Evolutionary conservation across 106 monocot genomes (phyloP).

Genomic region (Allium cepa): DNA sequence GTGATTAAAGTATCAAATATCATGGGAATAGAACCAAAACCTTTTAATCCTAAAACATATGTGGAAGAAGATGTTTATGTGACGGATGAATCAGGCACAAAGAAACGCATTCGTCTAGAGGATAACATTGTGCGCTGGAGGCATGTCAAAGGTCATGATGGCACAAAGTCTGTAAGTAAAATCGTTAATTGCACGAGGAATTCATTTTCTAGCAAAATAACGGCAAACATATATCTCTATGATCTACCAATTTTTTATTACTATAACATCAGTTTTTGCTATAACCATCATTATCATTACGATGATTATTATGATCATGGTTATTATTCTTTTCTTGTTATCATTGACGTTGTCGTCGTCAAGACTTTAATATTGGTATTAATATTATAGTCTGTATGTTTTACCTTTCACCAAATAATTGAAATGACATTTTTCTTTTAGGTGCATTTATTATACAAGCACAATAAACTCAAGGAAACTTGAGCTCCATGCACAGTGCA

Average conservation of each 20-base stretch:
- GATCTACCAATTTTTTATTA: not conserved
- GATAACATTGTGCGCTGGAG: conserved; percentile 99
- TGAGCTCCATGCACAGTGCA: no score
- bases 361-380: no score
- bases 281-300: not conserved
- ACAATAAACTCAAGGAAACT: no score
- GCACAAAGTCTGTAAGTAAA: conserved; percentile 60
- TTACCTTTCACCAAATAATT: no score
- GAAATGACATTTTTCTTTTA: no score
- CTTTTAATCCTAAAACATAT: conserved; percentile 92
- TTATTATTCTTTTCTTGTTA: no score
- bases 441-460: no score
- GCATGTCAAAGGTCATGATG: conserved; percentile 71
- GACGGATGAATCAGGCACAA: conserved; percentile 83
- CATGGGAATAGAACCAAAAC: conserved; percentile 92
- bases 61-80: conserved; percentile 96
- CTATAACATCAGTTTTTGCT: not conserved
- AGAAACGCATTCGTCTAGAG: conserved; percentile 90
- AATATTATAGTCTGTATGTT: no score
- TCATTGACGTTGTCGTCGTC: no score
- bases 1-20: conserved; percentile 95
- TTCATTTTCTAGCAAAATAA: no score
- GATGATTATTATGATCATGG: not conserved
- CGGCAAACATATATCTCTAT: no score
- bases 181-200: not conserved